These are phyloP conservation scores for Cercospora janseana DNA, from an alignment of 2,329 filamentous ascomycete genomes.

Conservation along the genomic window DNA sequence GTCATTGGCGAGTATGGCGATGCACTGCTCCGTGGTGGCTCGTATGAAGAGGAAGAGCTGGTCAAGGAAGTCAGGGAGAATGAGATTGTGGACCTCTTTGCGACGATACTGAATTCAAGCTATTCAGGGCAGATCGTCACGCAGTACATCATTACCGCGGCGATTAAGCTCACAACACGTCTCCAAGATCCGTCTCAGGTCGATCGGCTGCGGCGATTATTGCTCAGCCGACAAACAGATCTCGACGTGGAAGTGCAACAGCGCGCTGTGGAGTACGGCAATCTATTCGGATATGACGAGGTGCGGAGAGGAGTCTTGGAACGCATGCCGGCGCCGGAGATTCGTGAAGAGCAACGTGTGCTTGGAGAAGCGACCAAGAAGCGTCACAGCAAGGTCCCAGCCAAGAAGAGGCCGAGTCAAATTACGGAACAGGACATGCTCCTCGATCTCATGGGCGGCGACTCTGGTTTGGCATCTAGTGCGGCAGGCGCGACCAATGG, in stretches of 20 bases:
- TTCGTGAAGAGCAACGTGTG: conserved; percentile 90
- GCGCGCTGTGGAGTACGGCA: conserved; percentile 89
- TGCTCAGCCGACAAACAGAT: conserved; percentile 77
- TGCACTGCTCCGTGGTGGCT: conserved; percentile 78
- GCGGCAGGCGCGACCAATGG: conserved; percentile 58
- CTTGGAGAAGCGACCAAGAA: conserved; percentile 70
- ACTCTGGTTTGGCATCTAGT: conserved; percentile 51
- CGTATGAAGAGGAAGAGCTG: conserved; percentile 91
- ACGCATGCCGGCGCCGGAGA: conserved; percentile 96
- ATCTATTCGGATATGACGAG: conserved; percentile 86
- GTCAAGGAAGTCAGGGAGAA: conserved; percentile 79
- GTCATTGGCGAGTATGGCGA: conserved; percentile 97
- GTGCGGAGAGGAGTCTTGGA: conserved; percentile 88
- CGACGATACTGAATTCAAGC: conserved; percentile 86
- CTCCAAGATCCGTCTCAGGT: conserved; percentile 81
- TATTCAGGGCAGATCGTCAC: conserved; percentile 88
- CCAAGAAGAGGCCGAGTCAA: conserved; percentile 73
- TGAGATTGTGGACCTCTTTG: conserved; percentile 91
- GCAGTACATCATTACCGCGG: conserved; percentile 91
- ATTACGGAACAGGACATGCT: conserved; percentile 88
- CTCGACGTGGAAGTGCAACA: conserved; percentile 95
- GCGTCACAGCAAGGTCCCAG: conserved; percentile 54
- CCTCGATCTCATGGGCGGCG: conserved; percentile 84
- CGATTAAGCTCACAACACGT: conserved; percentile 91
- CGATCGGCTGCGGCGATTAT: conserved; percentile 75